phyloP scores from a whole-genome alignment of 257 asterid genomes.

The Agastache rugosa region DNA sequence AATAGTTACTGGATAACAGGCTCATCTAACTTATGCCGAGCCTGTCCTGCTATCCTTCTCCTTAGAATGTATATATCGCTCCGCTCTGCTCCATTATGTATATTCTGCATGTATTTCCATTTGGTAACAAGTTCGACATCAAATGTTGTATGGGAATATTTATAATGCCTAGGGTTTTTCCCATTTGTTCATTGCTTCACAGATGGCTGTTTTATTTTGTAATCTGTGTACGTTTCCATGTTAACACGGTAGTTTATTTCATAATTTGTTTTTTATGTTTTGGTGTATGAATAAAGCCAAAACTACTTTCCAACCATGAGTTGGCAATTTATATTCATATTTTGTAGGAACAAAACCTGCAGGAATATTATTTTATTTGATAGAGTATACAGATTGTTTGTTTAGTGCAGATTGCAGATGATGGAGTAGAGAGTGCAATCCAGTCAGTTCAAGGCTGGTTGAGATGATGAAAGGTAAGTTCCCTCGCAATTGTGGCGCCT shows the following conservation, averaged over 20 bases:
- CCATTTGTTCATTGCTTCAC: not conserved
- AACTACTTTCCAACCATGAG: not conserved
- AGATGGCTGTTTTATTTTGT: not conserved
- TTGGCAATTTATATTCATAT: not conserved
- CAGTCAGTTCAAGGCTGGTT: conserved; percentile 3
- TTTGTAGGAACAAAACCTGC: not conserved
- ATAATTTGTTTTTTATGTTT: not conserved
- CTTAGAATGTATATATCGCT: conserved; percentile 33
- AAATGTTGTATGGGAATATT: not conserved
- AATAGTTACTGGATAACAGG: conserved; percentile 31
- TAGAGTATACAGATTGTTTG: not conserved
- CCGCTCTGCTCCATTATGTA: conserved; percentile 14
- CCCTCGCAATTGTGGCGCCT: conserved; percentile 64
- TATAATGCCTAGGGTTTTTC: not conserved
- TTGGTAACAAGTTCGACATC: not conserved
- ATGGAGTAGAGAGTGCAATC: not conserved
- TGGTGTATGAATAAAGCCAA: not conserved
- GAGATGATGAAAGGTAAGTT: conserved; percentile 38
- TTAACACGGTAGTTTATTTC: not conserved
- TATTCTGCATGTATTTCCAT: conserved; percentile 26
- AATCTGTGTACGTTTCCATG: not conserved
- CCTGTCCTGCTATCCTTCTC: conserved; percentile 15
- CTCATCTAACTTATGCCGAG: conserved; percentile 16
- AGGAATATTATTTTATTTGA: not conserved
- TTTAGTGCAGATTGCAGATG: not conserved